phyloP scores from a whole-genome alignment of 305 asterid species.

The Fraxinus greggii region DNA sequence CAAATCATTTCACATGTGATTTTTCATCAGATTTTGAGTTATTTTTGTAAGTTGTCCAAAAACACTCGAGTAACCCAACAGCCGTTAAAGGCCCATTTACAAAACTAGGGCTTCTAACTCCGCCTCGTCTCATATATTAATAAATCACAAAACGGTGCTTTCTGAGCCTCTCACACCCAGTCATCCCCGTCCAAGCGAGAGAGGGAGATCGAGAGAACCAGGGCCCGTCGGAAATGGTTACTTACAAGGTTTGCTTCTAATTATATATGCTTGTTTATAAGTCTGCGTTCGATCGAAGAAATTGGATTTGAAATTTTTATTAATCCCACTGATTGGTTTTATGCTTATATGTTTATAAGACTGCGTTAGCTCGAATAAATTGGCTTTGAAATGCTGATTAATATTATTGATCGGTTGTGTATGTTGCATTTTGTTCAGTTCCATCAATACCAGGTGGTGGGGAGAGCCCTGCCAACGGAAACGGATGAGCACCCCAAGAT shows the following conservation, averaged over 20 bases:
- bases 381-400: not conserved
- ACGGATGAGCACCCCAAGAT: slow-evolving; percentile 64
- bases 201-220: not conserved
- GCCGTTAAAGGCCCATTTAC: not conserved
- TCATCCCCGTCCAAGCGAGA: slow-evolving; percentile 2
- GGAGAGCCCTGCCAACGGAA: slow-evolving; percentile 66
- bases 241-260: slow-evolving; percentile 31
- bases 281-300: not conserved
- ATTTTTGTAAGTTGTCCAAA: no score
- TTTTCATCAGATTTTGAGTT: no score
- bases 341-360: not conserved
- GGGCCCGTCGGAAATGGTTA: slow-evolving; percentile 32
- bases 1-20: no score
- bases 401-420: not conserved
- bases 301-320: not conserved
- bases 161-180: not conserved
- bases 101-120: not conserved
- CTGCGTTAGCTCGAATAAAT: not conserved
- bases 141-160: not conserved
- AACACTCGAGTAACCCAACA: not conserved
- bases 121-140: not conserved
- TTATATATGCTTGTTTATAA: not conserved
- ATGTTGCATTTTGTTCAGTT: slow-evolving; percentile 37
- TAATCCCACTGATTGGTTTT: not conserved
- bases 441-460: slow-evolving; percentile 75